These are phyloP conservation scores for Dictyostelium intermedium DNA, from an alignment of 78 protist genomes.

Conservation along the genomic window DNA sequence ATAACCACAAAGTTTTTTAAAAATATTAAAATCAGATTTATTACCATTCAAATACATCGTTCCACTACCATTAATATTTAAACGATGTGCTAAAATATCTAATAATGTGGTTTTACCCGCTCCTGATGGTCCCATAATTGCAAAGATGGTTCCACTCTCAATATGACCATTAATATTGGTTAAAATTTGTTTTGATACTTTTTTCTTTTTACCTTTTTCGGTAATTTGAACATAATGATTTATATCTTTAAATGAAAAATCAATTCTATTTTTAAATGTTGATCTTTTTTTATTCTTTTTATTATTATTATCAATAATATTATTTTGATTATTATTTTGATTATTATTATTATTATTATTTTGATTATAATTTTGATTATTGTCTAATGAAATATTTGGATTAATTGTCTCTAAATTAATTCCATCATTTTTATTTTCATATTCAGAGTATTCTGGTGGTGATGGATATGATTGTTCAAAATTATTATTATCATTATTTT, in stretches of 20 bases:
- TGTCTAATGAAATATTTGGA: constrained; percentile 7
- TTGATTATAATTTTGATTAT: not conserved
- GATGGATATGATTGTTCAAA: not conserved
- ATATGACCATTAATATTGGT: constrained; percentile 37
- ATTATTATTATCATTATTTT: not conserved
- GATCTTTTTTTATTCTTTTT: not conserved
- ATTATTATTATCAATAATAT: not conserved
- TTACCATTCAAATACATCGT: constrained; percentile 14
- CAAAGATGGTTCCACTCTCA: constrained; percentile 19
- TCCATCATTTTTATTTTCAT: not conserved
- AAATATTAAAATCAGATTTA: constrained; percentile 63
- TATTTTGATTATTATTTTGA: not conserved
- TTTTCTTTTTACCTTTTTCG: constrained; percentile 6
- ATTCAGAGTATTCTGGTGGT: not conserved
- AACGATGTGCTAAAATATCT: constrained; percentile 69
- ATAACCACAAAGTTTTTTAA: constrained; percentile 67
- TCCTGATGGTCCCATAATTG: constrained; percentile 55
- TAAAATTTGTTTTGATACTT: constrained; percentile 42
- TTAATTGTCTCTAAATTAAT: not conserved
- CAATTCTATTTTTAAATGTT: constrained; percentile 50
- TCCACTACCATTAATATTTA: constrained; percentile 60
- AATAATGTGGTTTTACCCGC: constrained; percentile 71
- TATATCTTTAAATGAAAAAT: constrained; percentile 36
- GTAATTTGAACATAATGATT: constrained; percentile 26
- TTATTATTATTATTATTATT: not conserved